Evolutionary conservation across 1,284 basidiomycete genomes (phyloP), one percentile per base, ranked within the genome.

Genomic region (Mixia osmundae): DNA sequence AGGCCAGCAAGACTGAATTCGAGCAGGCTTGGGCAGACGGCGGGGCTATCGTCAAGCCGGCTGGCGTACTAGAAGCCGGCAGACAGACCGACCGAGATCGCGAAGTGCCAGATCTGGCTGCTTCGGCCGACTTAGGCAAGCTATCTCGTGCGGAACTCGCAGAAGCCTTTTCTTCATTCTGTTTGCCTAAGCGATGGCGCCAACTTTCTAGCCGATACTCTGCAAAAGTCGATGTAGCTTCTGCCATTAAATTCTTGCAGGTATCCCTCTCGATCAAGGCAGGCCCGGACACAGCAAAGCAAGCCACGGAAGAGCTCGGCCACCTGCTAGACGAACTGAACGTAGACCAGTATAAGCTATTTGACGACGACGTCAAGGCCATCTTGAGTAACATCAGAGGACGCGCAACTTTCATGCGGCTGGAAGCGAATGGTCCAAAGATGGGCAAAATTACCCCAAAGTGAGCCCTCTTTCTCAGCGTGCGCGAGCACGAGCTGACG

Each of bases 271-370:
- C 68, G 21, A 50, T 69, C 12, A 41, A 38, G 22, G 58, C 49
- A 2, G 53, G 58, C 20, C 66, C 71, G 29, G 64, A 67, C 21
- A 40, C 46, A 2, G 49, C 45, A 5, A 44, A 44, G 18, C 41
- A 42, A 2, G 62, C 78, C 3, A 68, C 67, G 0, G 68, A 73
- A 28, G 64, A 65, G 12, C 87, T 83, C 76, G 64, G 62, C 29
- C 64, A 64, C 22, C 61, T 91, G 4, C 66, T 85, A 9, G 79
- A 89, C 47, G 69, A 78, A 3, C 49, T 91, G 47, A 94, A 94
- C 50, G 75, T 85, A 3, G 68, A 77, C 4, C 63, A 83, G 14
- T 94, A 94, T 51, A 59, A 64, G 44, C 76, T 82, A 47, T 87
- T 72, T 68, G 69, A 79, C 50, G 72, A 71, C 18, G 85, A 94